Evolutionary conservation across 1,139 yeast species (phyloP).

Genomic region (Petasospora rhodanensis): DNA sequence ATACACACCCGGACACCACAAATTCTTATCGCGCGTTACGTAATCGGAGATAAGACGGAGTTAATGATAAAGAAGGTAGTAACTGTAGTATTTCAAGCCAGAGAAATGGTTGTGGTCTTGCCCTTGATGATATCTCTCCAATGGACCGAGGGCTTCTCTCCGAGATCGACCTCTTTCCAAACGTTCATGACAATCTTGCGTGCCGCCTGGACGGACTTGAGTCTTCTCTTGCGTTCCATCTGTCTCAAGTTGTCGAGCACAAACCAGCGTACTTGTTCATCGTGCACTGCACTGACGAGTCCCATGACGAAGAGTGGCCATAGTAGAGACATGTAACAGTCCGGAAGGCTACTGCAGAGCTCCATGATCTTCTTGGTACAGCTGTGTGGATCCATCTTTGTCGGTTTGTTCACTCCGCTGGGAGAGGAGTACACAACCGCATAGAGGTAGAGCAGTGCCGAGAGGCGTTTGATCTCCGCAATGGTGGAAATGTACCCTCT

Average conservation of each 20-base stretch:
- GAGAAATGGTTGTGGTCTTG: conserved; percentile 33
- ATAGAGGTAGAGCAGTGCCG: conserved; percentile 32
- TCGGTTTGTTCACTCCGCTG: conserved; percentile 1
- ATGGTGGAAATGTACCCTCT: conserved; percentile 23
- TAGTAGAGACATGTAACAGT: conserved; percentile 31
- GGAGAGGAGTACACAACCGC: conserved; percentile 33
- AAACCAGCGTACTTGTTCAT: conserved; percentile 34
- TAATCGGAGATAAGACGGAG: no score
- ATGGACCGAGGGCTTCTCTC: conserved; percentile 20
- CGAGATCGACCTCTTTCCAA: conserved; percentile 37
- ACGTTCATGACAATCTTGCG: conserved; percentile 31
- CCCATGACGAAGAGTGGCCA: conserved; percentile 39
- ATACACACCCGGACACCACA: no score
- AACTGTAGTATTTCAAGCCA: conserved; percentile 15
- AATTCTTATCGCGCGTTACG: no score
- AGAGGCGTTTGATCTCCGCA: conserved; percentile 35
- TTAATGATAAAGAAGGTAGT: no score
- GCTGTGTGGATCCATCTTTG: conserved; percentile 12
- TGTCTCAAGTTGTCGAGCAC: conserved; percentile 30
- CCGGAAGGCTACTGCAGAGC: conserved; percentile 26
- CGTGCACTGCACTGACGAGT: conserved; percentile 27
- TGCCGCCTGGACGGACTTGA: conserved; percentile 35
- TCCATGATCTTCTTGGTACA: conserved; percentile 24
- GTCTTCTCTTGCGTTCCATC: conserved; percentile 33
- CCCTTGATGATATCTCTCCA: conserved; percentile 36